These are phyloP conservation scores for Globisporangium nunn DNA, from an alignment of 352 stramenopile species.

Conservation along the genomic window DNA sequence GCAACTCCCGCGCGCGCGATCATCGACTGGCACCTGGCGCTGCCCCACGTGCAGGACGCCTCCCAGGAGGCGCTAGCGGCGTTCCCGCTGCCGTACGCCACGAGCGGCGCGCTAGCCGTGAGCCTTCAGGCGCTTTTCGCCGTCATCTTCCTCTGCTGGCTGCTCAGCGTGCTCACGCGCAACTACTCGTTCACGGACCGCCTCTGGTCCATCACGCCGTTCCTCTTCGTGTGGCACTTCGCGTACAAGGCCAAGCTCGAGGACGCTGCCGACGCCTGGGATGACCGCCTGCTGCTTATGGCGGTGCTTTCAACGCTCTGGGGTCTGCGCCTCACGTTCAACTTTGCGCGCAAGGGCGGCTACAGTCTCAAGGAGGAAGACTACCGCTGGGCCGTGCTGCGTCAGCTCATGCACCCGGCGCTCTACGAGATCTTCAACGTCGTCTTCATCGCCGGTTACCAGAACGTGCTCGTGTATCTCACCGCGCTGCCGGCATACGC, in stretches of 20 bases:
- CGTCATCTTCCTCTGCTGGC: slow-evolving; percentile 41
- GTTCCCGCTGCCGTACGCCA: slow-evolving; percentile 31
- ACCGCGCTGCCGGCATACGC: slow-evolving; percentile 72
- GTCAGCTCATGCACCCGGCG: slow-evolving; percentile 72
- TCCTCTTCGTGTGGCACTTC: slow-evolving; percentile 84
- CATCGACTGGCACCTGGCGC: slow-evolving; percentile 21
- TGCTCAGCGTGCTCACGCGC: slow-evolving; percentile 59
- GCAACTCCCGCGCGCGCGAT: slow-evolving; percentile 7
- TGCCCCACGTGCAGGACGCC: slow-evolving; percentile 26
- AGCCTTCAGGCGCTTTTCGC: slow-evolving; percentile 37
- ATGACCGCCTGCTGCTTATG: slow-evolving; percentile 72
- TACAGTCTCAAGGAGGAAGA: slow-evolving; percentile 88
- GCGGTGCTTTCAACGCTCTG: slow-evolving; percentile 75
- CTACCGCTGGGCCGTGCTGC: slow-evolving; percentile 88
- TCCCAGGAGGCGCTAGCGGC: slow-evolving; percentile 22
- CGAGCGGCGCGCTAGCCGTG: slow-evolving; percentile 29
- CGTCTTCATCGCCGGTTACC: slow-evolving; percentile 87
- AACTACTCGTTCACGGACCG: slow-evolving; percentile 92
- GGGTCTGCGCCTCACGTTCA: slow-evolving; percentile 85
- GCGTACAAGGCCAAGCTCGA: slow-evolving; percentile 40
- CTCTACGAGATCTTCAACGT: slow-evolving; percentile 89
- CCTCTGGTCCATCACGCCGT: slow-evolving; percentile 88
- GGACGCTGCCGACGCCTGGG: slow-evolving; percentile 44
- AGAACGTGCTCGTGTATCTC: slow-evolving; percentile 83
- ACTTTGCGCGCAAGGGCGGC: slow-evolving; percentile 89